phyloP scores from a whole-genome alignment of 805 yeast genomes.

The Grigorovia humatica region DNA sequence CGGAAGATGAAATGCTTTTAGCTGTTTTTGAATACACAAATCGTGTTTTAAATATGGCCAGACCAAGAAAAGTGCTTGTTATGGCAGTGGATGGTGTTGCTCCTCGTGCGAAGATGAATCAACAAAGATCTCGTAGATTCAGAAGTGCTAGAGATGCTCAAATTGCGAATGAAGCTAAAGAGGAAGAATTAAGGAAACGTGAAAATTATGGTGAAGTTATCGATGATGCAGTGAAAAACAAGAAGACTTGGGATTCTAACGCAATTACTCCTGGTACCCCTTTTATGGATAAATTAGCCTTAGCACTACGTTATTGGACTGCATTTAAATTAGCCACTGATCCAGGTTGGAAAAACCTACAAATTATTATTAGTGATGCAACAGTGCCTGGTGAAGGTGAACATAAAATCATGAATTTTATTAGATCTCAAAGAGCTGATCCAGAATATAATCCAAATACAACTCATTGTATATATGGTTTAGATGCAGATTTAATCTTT shows the following conservation, averaged over 20 bases:
- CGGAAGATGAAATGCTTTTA: slow-evolving; percentile 93
- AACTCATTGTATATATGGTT: slow-evolving; percentile 90
- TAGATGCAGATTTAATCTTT: slow-evolving; percentile 96
- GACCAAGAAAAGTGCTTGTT: slow-evolving; percentile 86
- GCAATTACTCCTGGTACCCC: slow-evolving; percentile 99
- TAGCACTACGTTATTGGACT: slow-evolving; percentile 80
- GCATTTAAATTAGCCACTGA: slow-evolving; percentile 79
- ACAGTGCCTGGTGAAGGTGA: slow-evolving; percentile 99
- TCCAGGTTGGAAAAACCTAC: slow-evolving; percentile 86
- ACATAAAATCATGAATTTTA: slow-evolving; percentile 94
- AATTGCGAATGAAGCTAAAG: slow-evolving; percentile 62
- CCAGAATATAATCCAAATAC: slow-evolving; percentile 88
- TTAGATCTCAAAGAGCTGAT: slow-evolving; percentile 79
- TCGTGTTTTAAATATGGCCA: slow-evolving; percentile 82
- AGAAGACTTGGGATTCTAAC: slow-evolving; percentile 87
- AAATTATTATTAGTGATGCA: slow-evolving; percentile 88
- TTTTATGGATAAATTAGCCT: slow-evolving; percentile 85
- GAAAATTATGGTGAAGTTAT: slow-evolving; percentile 47
- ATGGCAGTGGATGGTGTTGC: slow-evolving; percentile 99
- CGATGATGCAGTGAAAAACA: slow-evolving; percentile 62
- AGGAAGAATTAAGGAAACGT: slow-evolving; percentile 30
- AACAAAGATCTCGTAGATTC: slow-evolving; percentile 88
- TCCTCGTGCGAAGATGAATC: slow-evolving; percentile 96
- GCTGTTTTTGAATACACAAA: slow-evolving; percentile 91
- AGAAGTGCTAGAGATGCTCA: slow-evolving; percentile 86